Base-by-base conservation (phyloP, 768 basidiomycete species). In the Termitomyces titanicus region DNA sequence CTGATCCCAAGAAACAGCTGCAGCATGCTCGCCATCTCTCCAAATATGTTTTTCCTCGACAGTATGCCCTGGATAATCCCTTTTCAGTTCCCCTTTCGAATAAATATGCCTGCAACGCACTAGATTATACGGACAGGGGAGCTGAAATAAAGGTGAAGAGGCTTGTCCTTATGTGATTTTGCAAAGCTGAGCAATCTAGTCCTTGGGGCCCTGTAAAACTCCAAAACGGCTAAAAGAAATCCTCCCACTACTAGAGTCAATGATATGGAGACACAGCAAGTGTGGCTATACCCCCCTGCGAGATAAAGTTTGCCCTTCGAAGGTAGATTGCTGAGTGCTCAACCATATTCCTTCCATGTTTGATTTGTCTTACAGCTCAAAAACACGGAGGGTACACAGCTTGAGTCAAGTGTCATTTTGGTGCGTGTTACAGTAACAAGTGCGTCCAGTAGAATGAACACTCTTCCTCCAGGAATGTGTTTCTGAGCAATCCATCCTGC, bases 21-120 rank as follows among this genome's bases (percentile, higher is more conserved):
- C 75, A 76, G 37, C 68, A 81, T 37, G 79, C 81, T 0, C 78
- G 88, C 38, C 84, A 84, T 58, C 70, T 93, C 1, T 78, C 88
- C 33, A 94, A 94, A 71, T 88, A 93, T 63, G 74, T 98, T 2
- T 96, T 98, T 63, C 85, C 94, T 9, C 77, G 85, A 38, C 89
- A 94, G 61, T 92, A 86, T 63, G 79, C 81, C 0, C 65, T 97
- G 1, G 64, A 75, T 5, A 88, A 74, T 60, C 77, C 85, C 2
- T 94, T 94, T 63, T 45, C 63, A 53, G 22, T 59, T 11, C 45
- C 54, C 7, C 35, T 39, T 9, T 59, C 57, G 17, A 68, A 61
- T 33, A 68, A 64, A 40, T 63, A 69, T 42, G 57, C 63, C 0
- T 71, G 71, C 40, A 68, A 69, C 27, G 73, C 79, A 55, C 74